Conservation (phyloP, 306 rosid species). For the Dryas alaskensis region DNA sequence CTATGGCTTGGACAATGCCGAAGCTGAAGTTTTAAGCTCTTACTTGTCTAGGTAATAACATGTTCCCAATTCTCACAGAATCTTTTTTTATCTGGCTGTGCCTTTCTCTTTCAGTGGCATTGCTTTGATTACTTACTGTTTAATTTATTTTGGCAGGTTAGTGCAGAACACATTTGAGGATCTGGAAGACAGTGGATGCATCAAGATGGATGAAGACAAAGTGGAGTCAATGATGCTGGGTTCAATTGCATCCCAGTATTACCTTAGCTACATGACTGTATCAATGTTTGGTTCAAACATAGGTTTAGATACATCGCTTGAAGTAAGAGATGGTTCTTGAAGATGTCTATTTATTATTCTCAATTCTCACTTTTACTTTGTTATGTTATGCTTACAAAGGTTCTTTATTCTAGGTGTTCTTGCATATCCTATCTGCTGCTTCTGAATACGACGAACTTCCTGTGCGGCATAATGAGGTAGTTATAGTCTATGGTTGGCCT, state of each 20-base stretch:
- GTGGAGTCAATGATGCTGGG: conserved; percentile 85
- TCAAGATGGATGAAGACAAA: conserved; percentile 65
- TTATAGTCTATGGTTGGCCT: background rate
- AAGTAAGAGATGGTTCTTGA: conserved; percentile 49
- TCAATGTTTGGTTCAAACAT: conserved; percentile 96
- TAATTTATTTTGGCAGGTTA: conserved; percentile 50
- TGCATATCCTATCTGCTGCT: conserved; percentile 89
- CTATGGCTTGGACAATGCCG: conserved; percentile 79
- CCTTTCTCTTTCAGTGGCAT: conserved; percentile 9
- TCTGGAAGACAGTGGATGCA: conserved; percentile 97
- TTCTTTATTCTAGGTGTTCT: conserved; percentile 58
- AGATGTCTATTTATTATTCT: conserved; percentile 8
- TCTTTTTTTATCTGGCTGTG: conserved; percentile 2
- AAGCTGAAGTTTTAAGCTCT: conserved; percentile 66
- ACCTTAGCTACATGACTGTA: conserved; percentile 87
- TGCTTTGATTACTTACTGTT: conserved; percentile 24
- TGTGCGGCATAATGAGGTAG: conserved; percentile 95
- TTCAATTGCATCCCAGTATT: conserved; percentile 90
- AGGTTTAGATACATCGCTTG: conserved; percentile 84
- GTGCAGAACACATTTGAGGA: conserved; percentile 87
- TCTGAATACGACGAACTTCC: conserved; percentile 92
- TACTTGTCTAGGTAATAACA: conserved; percentile 74
- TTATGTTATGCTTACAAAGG: conserved; percentile 7
- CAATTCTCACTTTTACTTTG: background rate
- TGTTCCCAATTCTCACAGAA: conserved; percentile 21